Evolutionary conservation across 305 asterid species (phyloP), one percentile per base, ranked within the genome.

Genomic region (Rubia balearica): DNA sequence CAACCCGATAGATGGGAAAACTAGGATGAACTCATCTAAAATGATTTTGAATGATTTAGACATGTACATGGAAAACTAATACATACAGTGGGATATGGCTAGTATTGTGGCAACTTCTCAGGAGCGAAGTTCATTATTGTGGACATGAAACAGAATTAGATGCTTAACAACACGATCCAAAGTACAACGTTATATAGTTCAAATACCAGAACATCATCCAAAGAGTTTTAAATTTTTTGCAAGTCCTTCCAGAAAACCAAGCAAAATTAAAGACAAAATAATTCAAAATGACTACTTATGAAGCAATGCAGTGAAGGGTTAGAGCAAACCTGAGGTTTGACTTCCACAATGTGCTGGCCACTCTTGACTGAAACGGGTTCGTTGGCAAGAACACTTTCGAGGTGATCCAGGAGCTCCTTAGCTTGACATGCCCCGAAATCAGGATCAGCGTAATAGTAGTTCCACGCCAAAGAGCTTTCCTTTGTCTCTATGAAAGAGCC

Each of bases 281-380:
- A 5, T 6, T 14, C 19, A 30, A 46, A 13, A 55, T 43, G 12
- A 53, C 5, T 3, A 60, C 11, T 6, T 71, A 63, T 57, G 49
- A 48, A 56, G 19, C 38, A 72, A 69, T 13, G 46, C 8, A 62
- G 21, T 57, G 22, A 69, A 53, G 24, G 55, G 13, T 43, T 46
- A 56, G 12, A 68, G 49, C 88, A 74, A 49, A 89, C 97, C 96
- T 87, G 97, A 73, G 97, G 97, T 76, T 91, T 89, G 51, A 91
- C 97, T 86, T 91, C 96, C 8, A 91, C 90, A 67, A 87, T 81
- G 85, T 87, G 73, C 67, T 81, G 95, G 57, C 95, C 90, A 55
- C 95, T 86, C 83, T 91, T 91, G 80, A 91, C 96, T 2, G 96
- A 81, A 70, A 91, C 97, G 0, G 97, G 97, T 75, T 91, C 96